Evolutionary conservation across 2,329 filamentous ascomycete species (phyloP).

Genomic region (Cadophora malorum): DNA sequence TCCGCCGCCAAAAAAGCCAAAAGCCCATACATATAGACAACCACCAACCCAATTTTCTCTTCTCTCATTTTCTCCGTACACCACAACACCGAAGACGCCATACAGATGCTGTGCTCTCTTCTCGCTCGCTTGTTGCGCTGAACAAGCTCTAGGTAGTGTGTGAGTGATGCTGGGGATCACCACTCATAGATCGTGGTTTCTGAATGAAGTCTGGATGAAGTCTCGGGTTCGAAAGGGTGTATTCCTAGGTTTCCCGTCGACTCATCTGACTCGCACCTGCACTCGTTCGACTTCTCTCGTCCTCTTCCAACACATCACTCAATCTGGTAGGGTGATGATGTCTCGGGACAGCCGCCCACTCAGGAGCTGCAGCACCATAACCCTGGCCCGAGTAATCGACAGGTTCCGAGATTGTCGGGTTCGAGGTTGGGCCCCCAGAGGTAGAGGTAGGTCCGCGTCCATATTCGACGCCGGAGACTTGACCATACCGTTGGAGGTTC

Average conservation of each 20-base stretch:
- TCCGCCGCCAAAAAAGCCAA: background rate
- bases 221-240: background rate
- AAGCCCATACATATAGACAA: constrained; percentile 14
- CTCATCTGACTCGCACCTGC: constrained; percentile 46
- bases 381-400: constrained; percentile 72
- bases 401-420: constrained; percentile 32
- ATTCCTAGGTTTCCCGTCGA: background rate
- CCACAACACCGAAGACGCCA: constrained; percentile 20
- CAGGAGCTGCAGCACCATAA: constrained; percentile 66
- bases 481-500: constrained; percentile 38
- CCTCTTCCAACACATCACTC: constrained; percentile 87
- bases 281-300: constrained; percentile 79
- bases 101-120: constrained; percentile 17
- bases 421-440: constrained; percentile 29
- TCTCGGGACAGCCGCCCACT: constrained; percentile 77
- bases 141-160: background rate
- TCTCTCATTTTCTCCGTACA: constrained; percentile 1
- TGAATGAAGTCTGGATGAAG: background rate
- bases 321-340: constrained; percentile 89
- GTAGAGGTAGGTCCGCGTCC: constrained; percentile 37
- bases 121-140: background rate
- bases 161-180: background rate
- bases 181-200: background rate
- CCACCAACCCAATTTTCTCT: background rate
- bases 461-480: constrained; percentile 40